Percentiles rank a stretch among this genome's conserved stretches.
Evolutionary conservation across 495 filamentous ascomycete species (phyloP).

Genomic region (Aspergillus sclerotiicarbonarius): DNA sequence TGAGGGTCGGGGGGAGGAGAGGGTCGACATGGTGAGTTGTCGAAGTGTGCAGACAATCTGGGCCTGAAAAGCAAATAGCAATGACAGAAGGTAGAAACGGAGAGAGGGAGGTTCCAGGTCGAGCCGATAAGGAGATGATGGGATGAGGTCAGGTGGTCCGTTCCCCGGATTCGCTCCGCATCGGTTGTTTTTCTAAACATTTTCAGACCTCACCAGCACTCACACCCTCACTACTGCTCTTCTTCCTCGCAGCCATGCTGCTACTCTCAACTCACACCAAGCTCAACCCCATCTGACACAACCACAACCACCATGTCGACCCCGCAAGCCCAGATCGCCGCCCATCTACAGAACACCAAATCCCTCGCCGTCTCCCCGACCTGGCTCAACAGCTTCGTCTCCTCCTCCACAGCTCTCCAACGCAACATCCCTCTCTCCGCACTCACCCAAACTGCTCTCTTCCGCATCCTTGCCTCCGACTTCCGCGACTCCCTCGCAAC

Average conservation of each 20-base stretch:
- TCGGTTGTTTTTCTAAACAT: background rate
- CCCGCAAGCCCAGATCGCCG: slow-evolving; percentile 37
- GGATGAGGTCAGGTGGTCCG: background rate
- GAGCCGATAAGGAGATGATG: background rate
- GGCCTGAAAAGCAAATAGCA: slow-evolving; percentile 10
- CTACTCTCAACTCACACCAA: background rate
- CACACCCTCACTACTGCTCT: too few relatives aligned
- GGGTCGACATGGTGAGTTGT: slow-evolving; percentile 64
- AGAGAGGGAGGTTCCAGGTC: slow-evolving; percentile 3
- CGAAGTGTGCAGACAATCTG: slow-evolving; percentile 8
- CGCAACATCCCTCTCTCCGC: slow-evolving; percentile 65
- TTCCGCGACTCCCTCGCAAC: slow-evolving; percentile 59
- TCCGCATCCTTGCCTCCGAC: slow-evolving; percentile 77
- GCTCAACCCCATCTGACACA: background rate
- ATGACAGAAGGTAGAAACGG: slow-evolving; percentile 15
- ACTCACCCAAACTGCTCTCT: slow-evolving; percentile 73
- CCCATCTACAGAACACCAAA: slow-evolving; percentile 43
- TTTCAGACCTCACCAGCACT: background rate
- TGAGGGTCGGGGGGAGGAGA: slow-evolving; percentile 68
- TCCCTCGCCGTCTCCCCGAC: slow-evolving; percentile 40
- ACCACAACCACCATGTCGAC: slow-evolving; percentile 31
- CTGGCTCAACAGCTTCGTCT: slow-evolving; percentile 46
- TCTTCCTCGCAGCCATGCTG: background rate
- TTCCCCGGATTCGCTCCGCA: slow-evolving; percentile 18
- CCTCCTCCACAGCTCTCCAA: slow-evolving; percentile 30